Conservation (phyloP, 1,284 basidiomycete genomes). For the Fomitopsis schrenkii region DNA sequence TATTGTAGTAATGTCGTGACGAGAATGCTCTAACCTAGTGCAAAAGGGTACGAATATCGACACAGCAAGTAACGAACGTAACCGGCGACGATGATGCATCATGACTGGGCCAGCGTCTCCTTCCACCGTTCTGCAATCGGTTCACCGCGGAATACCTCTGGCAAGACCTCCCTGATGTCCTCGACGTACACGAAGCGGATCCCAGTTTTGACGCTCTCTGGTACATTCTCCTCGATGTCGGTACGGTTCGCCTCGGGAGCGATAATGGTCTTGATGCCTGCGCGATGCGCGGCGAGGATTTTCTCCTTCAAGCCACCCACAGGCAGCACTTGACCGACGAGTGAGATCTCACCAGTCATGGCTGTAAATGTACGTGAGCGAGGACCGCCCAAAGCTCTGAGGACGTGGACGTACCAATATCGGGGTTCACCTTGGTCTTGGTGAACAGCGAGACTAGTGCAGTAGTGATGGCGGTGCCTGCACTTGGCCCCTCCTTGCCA, state of each 20-base stretch:
- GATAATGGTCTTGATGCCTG: constrained; percentile 88
- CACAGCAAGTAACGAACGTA: constrained; percentile 8
- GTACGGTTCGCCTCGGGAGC: constrained; percentile 85
- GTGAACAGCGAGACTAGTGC: constrained; percentile 92
- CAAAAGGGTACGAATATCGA: constrained; percentile 8
- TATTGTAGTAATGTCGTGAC: constrained; percentile 5
- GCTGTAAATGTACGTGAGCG: constrained; percentile 40
- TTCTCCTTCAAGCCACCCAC: constrained; percentile 96
- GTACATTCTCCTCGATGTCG: constrained; percentile 95
- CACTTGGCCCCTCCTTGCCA: constrained; percentile 97
- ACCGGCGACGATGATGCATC: neutral
- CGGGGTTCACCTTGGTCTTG: constrained; percentile 75
- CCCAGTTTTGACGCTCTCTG: constrained; percentile 89
- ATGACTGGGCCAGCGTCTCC: constrained; percentile 38
- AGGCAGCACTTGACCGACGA: constrained; percentile 89
- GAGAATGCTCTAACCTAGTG: constrained; percentile 6
- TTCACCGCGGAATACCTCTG: constrained; percentile 77
- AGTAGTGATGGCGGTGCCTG: constrained; percentile 89
- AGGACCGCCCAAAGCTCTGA: neutral
- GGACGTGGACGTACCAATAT: constrained; percentile 64
- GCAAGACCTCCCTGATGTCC: constrained; percentile 82
- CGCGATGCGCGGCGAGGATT: constrained; percentile 90
- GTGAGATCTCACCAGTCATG: constrained; percentile 94
- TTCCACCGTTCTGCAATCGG: constrained; percentile 62
- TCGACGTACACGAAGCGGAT: constrained; percentile 93